These are phyloP conservation scores for Triadica sebifera DNA, from an alignment of 345 rosid genomes.

Conservation along the genomic window DNA sequence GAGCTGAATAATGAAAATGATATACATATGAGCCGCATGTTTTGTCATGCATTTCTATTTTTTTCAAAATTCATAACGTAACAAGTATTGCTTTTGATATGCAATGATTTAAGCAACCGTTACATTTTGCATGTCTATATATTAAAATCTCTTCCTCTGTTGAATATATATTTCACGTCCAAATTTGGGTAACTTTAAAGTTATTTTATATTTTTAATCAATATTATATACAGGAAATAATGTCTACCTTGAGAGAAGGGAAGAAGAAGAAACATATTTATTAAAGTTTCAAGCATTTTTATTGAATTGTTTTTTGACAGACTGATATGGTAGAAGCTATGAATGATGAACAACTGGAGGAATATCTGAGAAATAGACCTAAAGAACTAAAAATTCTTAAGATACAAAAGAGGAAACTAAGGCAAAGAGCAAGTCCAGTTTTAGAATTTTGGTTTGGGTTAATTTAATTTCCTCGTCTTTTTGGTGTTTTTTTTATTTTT, in stretches of 20 bases:
- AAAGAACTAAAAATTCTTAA: slow-evolving; percentile 23
- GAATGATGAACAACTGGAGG: slow-evolving; percentile 37
- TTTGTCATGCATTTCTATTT: neutral
- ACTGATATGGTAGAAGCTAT: slow-evolving; percentile 24
- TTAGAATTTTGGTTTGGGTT: too few relatives aligned
- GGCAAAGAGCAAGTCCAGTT: slow-evolving; percentile 18
- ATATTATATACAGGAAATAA: neutral
- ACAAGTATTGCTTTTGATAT: neutral
- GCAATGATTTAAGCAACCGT: neutral
- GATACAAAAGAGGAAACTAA: slow-evolving; percentile 23
- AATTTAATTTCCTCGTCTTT: too few relatives aligned
- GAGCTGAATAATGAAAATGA: too few relatives aligned
- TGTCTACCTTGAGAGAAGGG: slow-evolving; percentile 14
- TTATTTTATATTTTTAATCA: neutral
- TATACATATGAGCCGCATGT: neutral
- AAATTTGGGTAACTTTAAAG: neutral
- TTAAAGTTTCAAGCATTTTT: too few relatives aligned
- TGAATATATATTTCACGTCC: neutral
- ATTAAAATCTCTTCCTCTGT: neutral
- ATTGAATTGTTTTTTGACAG: too few relatives aligned
- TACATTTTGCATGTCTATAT: neutral
- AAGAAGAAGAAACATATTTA: slow-evolving; percentile 22
- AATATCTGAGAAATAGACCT: slow-evolving; percentile 37
- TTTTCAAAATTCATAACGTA: neutral
- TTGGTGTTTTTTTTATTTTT: too few relatives aligned